Evolutionary conservation across 2,329 filamentous ascomycete genomes (phyloP).

Genomic region (Alternaria arborescens): DNA sequence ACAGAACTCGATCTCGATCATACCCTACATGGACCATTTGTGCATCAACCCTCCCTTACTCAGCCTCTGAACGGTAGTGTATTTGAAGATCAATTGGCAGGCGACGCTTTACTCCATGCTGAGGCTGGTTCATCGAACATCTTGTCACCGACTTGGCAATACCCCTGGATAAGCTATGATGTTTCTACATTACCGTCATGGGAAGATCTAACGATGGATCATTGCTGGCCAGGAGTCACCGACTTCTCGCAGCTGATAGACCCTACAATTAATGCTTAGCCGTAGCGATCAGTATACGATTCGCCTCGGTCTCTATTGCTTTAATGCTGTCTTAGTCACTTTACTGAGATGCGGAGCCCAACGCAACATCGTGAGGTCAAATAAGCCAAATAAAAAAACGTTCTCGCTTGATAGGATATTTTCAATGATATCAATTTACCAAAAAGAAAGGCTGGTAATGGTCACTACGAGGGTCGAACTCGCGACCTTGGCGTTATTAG

Average conservation of each 20-base stretch:
- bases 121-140: neutral
- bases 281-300: too few species aligned
- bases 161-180: neutral
- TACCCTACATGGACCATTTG: neutral
- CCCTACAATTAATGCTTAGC: neutral
- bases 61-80: neutral
- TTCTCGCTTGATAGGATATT: too few species aligned
- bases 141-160: neutral
- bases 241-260: neutral
- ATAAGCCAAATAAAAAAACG: too few species aligned
- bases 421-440: too few species aligned
- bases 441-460: neutral
- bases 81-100: neutral
- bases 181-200: neutral
- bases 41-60: neutral
- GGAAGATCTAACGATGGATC: neutral
- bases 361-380: too few species aligned
- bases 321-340: too few species aligned
- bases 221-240: neutral
- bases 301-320: too few species aligned
- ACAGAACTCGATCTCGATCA: neutral
- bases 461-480: conserved; percentile 18
- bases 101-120: neutral
- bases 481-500: conserved; percentile 20
- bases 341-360: too few species aligned